phyloP scores from a whole-genome alignment of 2,329 filamentous ascomycete species.

The Fusarium cyanostomum region DNA sequence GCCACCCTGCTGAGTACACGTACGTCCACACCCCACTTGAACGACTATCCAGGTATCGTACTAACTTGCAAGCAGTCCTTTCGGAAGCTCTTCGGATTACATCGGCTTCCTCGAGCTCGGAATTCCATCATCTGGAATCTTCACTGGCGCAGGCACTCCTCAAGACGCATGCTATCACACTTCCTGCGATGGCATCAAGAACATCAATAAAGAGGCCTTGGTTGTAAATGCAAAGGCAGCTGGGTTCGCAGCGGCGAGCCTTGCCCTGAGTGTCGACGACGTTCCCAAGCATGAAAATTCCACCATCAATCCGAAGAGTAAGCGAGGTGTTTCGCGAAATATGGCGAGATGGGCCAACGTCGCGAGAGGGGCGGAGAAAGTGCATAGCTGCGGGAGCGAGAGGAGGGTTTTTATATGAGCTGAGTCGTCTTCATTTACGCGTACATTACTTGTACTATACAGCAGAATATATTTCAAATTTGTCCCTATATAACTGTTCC shows the following conservation, averaged over 20 bases:
- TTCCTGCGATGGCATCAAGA: slow-evolving; percentile 50
- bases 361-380: slow-evolving; percentile 19
- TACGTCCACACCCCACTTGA: not conserved
- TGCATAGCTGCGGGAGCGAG: slow-evolving; percentile 14
- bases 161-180: slow-evolving; percentile 51
- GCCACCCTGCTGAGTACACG: slow-evolving; percentile 41
- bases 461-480: not conserved
- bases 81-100: slow-evolving; percentile 51
- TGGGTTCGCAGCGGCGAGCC: slow-evolving; percentile 57
- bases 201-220: slow-evolving; percentile 52
- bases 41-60: no score
- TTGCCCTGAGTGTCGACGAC: slow-evolving; percentile 47
- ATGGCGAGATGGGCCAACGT: slow-evolving; percentile 17
- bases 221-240: slow-evolving; percentile 55
- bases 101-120: slow-evolving; percentile 51
- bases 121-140: slow-evolving; percentile 51
- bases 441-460: not conserved
- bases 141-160: slow-evolving; percentile 49
- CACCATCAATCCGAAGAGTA: slow-evolving; percentile 12
- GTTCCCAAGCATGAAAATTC: slow-evolving; percentile 37
- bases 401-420: slow-evolving; percentile 6
- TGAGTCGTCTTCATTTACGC: not conserved
- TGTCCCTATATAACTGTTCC: no score
- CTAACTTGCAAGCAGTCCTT: slow-evolving; percentile 37
- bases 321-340: slow-evolving; percentile 9